A percentile compares a stretch with the other conserved stretches of the same genome.
phyloP scores from a whole-genome alignment of 768 basidiomycete genomes.

The Mycena capillaripes region DNA sequence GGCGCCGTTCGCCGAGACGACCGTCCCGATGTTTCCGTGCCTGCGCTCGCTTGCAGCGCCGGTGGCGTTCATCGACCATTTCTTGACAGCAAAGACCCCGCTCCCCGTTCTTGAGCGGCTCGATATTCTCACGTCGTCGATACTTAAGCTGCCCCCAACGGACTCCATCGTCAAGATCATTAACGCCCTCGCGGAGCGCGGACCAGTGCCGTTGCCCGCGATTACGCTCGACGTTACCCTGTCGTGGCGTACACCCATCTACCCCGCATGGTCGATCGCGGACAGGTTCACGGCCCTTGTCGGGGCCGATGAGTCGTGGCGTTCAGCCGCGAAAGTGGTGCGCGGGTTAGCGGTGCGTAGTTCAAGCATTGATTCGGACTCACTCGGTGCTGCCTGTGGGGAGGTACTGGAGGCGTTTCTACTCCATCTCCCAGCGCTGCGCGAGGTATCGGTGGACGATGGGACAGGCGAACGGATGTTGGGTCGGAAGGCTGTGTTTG shows the following conservation, averaged over 20 bases:
- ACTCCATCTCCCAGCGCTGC: not conserved
- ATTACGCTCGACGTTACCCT: not conserved
- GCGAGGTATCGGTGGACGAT: not conserved
- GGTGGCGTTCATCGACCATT: not conserved
- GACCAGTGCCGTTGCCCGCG: not conserved
- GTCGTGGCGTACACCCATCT: too few relatives aligned
- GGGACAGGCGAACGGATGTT: not conserved
- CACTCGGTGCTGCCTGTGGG: not conserved
- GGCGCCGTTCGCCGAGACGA: not conserved
- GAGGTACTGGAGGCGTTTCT: not conserved
- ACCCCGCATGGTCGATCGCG: too few relatives aligned
- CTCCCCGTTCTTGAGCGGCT: conserved; percentile 5
- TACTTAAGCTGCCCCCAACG: not conserved
- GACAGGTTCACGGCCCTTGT: not conserved
- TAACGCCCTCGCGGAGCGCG: not conserved
- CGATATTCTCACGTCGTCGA: not conserved
- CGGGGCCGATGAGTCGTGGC: not conserved
- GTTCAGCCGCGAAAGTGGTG: not conserved
- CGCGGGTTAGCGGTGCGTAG: not conserved
- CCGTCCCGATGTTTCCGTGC: not conserved
- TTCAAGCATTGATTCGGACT: too few relatives aligned
- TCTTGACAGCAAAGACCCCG: not conserved
- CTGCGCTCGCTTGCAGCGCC: not conserved
- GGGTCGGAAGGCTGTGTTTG: not conserved
- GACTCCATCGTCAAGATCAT: not conserved